Conservation (phyloP, 2,329 filamentous ascomycete species). For the Xylariaceae sp. region DNA sequence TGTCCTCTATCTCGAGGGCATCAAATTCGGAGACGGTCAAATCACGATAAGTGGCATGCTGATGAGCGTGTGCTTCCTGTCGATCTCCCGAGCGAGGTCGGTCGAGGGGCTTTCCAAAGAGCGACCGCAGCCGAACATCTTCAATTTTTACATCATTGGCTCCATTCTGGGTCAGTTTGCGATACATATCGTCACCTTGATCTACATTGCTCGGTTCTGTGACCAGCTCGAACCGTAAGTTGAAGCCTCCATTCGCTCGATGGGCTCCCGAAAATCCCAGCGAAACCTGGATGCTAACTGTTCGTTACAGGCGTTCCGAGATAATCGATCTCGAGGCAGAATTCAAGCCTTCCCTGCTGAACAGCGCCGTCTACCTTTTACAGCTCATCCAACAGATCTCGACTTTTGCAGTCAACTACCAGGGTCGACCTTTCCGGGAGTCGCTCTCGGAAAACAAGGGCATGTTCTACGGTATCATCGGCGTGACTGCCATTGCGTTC, state of each 20-base stretch:
- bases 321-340: conserved; percentile 89
- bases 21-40: conserved; percentile 98
- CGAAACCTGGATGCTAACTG: background rate
- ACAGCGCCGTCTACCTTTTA: conserved; percentile 93
- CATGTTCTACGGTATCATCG: conserved; percentile 96
- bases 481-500: conserved; percentile 86
- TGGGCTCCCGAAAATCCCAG: too few species aligned
- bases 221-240: conserved; percentile 78
- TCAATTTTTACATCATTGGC: conserved; percentile 98
- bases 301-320: conserved; percentile 41
- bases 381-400: conserved; percentile 99
- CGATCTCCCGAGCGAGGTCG: conserved; percentile 93
- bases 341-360: conserved; percentile 88
- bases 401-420: conserved; percentile 99
- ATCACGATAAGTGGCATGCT: conserved; percentile 99
- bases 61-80: conserved; percentile 99
- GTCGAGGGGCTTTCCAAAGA: conserved; percentile 96
- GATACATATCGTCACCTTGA: conserved; percentile 86
- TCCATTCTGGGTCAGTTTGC: conserved; percentile 97
- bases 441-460: conserved; percentile 90
- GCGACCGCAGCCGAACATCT: conserved; percentile 96
- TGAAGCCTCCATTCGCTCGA: background rate
- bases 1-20: conserved; percentile 93
- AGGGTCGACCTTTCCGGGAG: conserved; percentile 95
- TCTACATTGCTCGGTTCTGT: conserved; percentile 89